Conservation (phyloP, 257 asterid genomes). For the Asclepias syriaca region DNA sequence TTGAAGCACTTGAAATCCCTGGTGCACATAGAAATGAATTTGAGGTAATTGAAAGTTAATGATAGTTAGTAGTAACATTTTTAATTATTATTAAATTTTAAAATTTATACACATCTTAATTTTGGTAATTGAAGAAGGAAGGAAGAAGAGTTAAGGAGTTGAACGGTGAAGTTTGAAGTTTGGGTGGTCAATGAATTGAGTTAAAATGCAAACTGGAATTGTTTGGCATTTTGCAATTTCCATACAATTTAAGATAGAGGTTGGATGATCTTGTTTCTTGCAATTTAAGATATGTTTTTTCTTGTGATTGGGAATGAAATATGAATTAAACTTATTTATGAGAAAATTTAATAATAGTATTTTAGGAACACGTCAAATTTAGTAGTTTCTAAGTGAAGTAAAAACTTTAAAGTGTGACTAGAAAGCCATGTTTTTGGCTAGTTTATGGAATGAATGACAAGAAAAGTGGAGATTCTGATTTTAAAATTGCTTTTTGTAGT, state of each 20-base stretch:
- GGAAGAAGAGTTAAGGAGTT: background rate
- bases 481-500: background rate
- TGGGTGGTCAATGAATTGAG: background rate
- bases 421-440: background rate
- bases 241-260: too few relatives aligned
- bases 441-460: background rate
- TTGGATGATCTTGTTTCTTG: background rate
- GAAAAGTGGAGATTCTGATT: background rate
- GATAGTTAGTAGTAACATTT: too few relatives aligned
- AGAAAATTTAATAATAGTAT: too few relatives aligned
- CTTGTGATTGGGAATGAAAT: too few relatives aligned
- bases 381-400: background rate
- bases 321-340: too few relatives aligned
- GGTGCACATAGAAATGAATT: conserved; percentile 69
- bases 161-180: background rate
- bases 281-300: background rate
- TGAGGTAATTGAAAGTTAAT: conserved; percentile 42
- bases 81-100: background rate
- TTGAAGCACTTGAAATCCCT: conserved; percentile 93
- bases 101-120: background rate
- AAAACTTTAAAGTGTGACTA: background rate
- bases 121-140: background rate
- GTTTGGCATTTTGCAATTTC: background rate
- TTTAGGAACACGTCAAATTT: too few relatives aligned
- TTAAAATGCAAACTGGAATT: background rate